Conservation (phyloP, 1,139 yeast genomes). For the Diutina sp. region DNA sequence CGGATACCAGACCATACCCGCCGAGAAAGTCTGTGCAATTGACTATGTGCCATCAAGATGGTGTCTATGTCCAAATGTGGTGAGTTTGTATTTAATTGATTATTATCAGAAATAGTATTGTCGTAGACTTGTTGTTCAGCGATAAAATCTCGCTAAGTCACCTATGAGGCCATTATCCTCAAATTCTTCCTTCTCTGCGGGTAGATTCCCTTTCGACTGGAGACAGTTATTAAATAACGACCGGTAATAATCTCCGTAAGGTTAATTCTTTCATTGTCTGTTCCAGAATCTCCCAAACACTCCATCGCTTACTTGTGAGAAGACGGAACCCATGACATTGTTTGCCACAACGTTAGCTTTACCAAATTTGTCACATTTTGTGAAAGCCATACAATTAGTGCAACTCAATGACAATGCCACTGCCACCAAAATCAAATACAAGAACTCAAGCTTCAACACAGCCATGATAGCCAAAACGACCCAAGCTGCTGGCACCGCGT, state of each 20-base stretch:
- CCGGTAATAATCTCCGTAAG: neutral
- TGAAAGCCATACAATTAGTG: conserved; percentile 81
- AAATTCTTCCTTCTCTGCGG: no score
- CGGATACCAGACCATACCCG: conserved; percentile 16
- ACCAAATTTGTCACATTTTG: conserved; percentile 82
- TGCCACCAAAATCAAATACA: conserved; percentile 53
- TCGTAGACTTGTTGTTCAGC: neutral
- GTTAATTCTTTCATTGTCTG: neutral
- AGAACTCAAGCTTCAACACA: conserved; percentile 59
- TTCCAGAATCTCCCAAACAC: neutral
- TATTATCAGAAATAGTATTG: neutral
- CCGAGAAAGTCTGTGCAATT: conserved; percentile 21
- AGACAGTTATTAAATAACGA: no score
- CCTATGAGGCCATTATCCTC: no score
- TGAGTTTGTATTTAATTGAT: neutral
- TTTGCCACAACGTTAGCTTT: conserved; percentile 55
- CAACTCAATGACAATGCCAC: conserved; percentile 62
- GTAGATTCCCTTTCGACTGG: no score
- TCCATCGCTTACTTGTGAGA: neutral
- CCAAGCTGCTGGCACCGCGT: conserved; percentile 72
- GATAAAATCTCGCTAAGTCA: no score
- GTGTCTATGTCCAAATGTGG: neutral
- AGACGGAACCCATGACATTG: conserved; percentile 12
- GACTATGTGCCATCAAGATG: conserved; percentile 12
- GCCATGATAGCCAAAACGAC: conserved; percentile 61